Percentiles rank a stretch among this genome's conserved stretches.
Evolutionary conservation across 139 green algal genomes (phyloP).

Genomic region (Zygnema circumcarinatum): DNA sequence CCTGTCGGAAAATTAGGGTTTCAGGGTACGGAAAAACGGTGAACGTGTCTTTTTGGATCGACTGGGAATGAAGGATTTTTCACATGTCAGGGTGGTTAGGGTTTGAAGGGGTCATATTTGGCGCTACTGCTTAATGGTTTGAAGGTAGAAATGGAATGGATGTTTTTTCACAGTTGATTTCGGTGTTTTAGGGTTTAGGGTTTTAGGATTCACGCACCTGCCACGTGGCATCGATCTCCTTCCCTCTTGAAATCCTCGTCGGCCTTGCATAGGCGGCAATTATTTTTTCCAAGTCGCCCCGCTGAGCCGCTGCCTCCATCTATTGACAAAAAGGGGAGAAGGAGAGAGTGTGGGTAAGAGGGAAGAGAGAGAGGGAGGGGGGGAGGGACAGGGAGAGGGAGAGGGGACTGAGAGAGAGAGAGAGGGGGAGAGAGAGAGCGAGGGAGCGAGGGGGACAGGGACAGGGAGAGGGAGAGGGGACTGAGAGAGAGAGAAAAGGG

Average conservation of each 20-base stretch:
- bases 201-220: too few species aligned
- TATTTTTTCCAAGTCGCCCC: conserved; percentile 70
- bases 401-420: too few species aligned
- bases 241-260: conserved; percentile 85
- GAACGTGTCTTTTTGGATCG: background rate
- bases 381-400: background rate
- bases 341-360: background rate
- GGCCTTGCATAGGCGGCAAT: conserved; percentile 82
- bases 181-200: too few species aligned
- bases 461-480: background rate
- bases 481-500: background rate
- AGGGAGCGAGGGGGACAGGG: background rate
- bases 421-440: too few species aligned
- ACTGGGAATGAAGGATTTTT: background rate
- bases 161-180: too few species aligned
- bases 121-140: too few species aligned
- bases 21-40: background rate
- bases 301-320: conserved; percentile 67
- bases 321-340: conserved; percentile 43
- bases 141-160: too few species aligned
- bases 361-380: background rate
- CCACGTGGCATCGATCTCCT: conserved; percentile 70
- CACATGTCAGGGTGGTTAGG: background rate
- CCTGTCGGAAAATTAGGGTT: conserved; percentile 35
- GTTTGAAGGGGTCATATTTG: background rate